phyloP scores from a whole-genome alignment of 805 yeast species.

The Kuraishia molischiana region DNA sequence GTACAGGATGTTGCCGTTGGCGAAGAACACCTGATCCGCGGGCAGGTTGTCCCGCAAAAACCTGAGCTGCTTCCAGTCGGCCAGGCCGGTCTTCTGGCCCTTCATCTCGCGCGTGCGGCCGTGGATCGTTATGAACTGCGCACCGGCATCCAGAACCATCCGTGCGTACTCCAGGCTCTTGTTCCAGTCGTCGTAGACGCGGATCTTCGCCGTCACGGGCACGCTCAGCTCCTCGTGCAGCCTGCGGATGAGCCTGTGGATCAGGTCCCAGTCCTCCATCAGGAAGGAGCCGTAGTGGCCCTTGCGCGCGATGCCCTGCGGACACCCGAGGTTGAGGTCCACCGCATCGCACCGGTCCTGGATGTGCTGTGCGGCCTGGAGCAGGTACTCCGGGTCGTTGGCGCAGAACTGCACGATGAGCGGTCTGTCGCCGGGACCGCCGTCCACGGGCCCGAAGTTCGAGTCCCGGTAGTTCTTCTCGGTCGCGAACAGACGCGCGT shows the following conservation, averaged over 20 bases:
- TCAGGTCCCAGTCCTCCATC: conserved; percentile 94
- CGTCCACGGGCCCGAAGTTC: conserved; percentile 69
- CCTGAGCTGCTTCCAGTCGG: conserved; percentile 79
- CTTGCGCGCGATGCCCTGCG: conserved; percentile 92
- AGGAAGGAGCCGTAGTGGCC: conserved; percentile 94
- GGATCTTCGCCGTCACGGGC: conserved; percentile 93
- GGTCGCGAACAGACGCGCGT: conserved; percentile 82
- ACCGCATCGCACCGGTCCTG: conserved; percentile 89
- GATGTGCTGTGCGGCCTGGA: conserved; percentile 74
- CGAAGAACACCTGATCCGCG: conserved; percentile 74
- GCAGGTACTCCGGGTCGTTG: conserved; percentile 78
- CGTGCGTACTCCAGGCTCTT: conserved; percentile 81
- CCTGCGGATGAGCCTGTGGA: conserved; percentile 58
- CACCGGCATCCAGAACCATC: conserved; percentile 87
- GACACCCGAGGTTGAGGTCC: conserved; percentile 93
- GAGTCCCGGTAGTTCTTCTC: conserved; percentile 71
- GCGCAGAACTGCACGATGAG: conserved; percentile 94
- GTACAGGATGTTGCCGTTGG: conserved; percentile 92
- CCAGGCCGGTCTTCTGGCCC: conserved; percentile 92
- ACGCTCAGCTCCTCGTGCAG: conserved; percentile 67
- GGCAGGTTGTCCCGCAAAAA: conserved; percentile 74
- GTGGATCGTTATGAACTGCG: conserved; percentile 89
- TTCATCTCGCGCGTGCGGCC: conserved; percentile 97
- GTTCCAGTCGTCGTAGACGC: conserved; percentile 78
- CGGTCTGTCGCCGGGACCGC: conserved; percentile 72